These are phyloP conservation scores for Sclerotinia minor DNA, from an alignment of 2,329 filamentous ascomycete species.

Conservation along the genomic window DNA sequence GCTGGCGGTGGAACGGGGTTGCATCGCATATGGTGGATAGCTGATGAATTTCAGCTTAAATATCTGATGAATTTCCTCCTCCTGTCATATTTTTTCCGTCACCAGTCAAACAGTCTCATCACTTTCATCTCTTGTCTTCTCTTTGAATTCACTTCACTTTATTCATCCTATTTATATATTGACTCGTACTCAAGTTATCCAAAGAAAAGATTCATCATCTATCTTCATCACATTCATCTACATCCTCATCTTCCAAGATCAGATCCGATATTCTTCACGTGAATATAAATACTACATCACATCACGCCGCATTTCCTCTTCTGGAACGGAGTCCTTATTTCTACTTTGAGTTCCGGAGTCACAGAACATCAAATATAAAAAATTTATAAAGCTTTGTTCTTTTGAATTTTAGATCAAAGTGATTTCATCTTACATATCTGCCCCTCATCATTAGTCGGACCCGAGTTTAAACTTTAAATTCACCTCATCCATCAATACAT, in stretches of 20 bases:
- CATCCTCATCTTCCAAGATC: background rate
- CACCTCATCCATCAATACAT: no score
- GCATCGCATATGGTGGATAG: background rate
- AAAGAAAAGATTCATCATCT: background rate
- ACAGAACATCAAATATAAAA: background rate
- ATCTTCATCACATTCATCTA: background rate
- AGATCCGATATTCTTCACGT: background rate
- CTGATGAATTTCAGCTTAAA: conserved; percentile 1
- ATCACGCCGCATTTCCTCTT: background rate
- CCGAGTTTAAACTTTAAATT: no score
- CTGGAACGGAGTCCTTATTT: conserved; percentile 10
- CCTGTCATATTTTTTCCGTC: background rate
- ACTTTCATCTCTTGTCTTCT: background rate
- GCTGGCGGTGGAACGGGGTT: background rate
- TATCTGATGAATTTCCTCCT: background rate
- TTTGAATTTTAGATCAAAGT: no score
- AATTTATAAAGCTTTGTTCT: background rate
- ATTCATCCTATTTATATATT: background rate
- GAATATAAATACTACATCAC: conserved; percentile 1
- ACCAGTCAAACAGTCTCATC: background rate
- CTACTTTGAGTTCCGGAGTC: conserved; percentile 15
- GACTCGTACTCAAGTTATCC: no score
- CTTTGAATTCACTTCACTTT: background rate
- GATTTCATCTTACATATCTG: no score
- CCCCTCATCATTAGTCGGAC: no score